Percentiles rank a stretch among this genome's conserved stretches.
Conservation (phyloP, 2,329 filamentous ascomycete species). For the Alternaria viburni region DNA sequence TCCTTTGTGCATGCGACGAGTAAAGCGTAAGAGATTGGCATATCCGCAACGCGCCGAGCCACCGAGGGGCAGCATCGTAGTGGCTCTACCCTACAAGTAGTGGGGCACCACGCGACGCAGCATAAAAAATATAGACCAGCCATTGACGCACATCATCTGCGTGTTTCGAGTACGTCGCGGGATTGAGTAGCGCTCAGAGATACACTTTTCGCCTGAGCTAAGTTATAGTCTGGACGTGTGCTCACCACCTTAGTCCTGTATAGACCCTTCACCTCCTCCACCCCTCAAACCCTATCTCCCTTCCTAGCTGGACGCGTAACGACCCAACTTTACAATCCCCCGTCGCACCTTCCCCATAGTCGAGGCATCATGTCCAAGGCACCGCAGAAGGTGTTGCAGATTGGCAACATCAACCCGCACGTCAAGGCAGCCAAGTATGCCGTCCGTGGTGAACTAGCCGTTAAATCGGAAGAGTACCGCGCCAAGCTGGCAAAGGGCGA, state of each 20-base stretch:
- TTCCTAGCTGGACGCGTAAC: neutral
- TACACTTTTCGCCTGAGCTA: constrained; percentile 11
- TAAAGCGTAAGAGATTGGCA: neutral
- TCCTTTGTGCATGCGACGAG: constrained; percentile 2
- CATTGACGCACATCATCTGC: constrained; percentile 17
- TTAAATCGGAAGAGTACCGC: constrained; percentile 90
- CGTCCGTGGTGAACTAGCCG: constrained; percentile 92
- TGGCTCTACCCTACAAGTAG: constrained; percentile 16
- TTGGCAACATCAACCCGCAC: constrained; percentile 91
- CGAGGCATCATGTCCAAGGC: constrained; percentile 54
- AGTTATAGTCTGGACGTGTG: constrained; percentile 15
- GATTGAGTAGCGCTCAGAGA: constrained; percentile 13
- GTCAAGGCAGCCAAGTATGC: constrained; percentile 91
- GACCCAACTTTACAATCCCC: neutral
- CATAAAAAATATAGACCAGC: constrained; percentile 35
- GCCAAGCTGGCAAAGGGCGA: constrained; percentile 68
- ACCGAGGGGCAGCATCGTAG: constrained; percentile 16
- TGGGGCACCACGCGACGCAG: constrained; percentile 36
- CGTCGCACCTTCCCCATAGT: neutral
- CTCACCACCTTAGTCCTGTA: constrained; percentile 21
- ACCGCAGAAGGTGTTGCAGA: constrained; percentile 62
- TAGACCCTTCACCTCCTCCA: constrained; percentile 10
- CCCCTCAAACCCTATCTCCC: neutral
- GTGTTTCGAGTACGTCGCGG: constrained; percentile 18
- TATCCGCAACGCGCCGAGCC: constrained; percentile 14